Base-by-base conservation (phyloP, 805 yeast species). In the Nakazawaea wickerhamii region DNA sequence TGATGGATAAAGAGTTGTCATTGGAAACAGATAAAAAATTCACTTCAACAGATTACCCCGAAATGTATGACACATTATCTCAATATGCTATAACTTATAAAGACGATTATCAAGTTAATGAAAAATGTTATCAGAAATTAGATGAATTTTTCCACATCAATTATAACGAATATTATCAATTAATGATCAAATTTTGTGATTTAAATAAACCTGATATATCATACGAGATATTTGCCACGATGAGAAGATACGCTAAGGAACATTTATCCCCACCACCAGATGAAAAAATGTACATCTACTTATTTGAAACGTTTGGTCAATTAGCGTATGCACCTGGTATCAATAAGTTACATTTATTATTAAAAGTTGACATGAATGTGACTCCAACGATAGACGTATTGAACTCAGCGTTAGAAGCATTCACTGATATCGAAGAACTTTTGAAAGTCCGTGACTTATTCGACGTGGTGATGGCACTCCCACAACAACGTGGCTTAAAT, bases 321-420 rank as follows among this genome's bases (percentile, higher is more conserved):
- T 63, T 64, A 40, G 60, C 70, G 26, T 84, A 79, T 50, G 78
- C 73, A 44, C 80, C 79, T 6, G 93, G 91, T 0, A 77, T 84
- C 14, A 66, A 66, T 38, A 82, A 79, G 44, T 58, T 85, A 3
- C 87, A 84, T 50, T 72, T 77, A 42, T 70, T 73, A 36, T 61
- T 81, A 55, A 79, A 83, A 43, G 71, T 81, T 70, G 95, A 85
- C 47, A 50, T 73, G 37, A 60, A 67, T 9, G 60, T 83, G 32
- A 73, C 69, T 45, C 70, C 78, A 45, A 81, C 81, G 49, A 69
- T 80, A 9, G 64, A 61, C 9, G 57, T 85, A 25, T 70, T 82
- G 56, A 84, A 85, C 55, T 58, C 80, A 2, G 59, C 83, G 31
- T 68, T 85, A 60, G 78, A 75, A 36, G 85, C 88, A 0, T 83